Conservation (phyloP, 495 filamentous ascomycete genomes). For the Aspergillus panamensis region DNA sequence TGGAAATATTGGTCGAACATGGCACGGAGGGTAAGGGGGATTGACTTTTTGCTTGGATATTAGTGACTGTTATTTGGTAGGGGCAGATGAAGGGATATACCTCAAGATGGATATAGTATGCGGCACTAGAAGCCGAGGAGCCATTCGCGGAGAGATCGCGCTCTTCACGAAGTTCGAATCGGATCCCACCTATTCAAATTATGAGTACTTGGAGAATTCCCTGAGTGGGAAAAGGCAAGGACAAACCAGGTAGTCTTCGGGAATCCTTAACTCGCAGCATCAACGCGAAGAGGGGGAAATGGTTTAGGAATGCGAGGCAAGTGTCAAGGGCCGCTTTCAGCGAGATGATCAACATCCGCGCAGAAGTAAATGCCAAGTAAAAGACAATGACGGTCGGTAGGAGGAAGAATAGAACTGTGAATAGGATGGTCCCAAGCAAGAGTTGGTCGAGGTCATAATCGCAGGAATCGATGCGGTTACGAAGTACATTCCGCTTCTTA, state of each 20-base stretch:
- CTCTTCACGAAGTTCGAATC: conserved; percentile 77
- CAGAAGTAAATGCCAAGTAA: conserved; percentile 92
- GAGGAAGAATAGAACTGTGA: conserved; percentile 93
- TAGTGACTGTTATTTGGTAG: conserved; percentile 6
- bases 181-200: conserved; percentile 64
- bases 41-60: conserved; percentile 54
- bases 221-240: neutral
- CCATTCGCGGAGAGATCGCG: conserved; percentile 25
- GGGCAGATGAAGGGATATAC: conserved; percentile 36
- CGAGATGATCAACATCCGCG: conserved; percentile 90
- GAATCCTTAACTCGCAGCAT: conserved; percentile 97
- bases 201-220: neutral
- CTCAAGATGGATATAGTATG: conserved; percentile 78
- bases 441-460: conserved; percentile 99
- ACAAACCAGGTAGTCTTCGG: conserved; percentile 74
- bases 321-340: conserved; percentile 89
- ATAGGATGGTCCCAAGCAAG: conserved; percentile 92
- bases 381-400: conserved; percentile 94
- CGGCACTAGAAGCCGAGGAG: conserved; percentile 36
- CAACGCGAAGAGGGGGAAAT: conserved; percentile 95
- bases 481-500: conserved; percentile 94
- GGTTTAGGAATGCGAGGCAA: conserved; percentile 87
- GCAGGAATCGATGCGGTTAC: conserved; percentile 96
- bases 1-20: conserved; percentile 99
- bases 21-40: conserved; percentile 80